phyloP scores from a whole-genome alignment of 2,329 filamentous ascomycete species.

The Stachybotrys chlorohalonatus region DNA sequence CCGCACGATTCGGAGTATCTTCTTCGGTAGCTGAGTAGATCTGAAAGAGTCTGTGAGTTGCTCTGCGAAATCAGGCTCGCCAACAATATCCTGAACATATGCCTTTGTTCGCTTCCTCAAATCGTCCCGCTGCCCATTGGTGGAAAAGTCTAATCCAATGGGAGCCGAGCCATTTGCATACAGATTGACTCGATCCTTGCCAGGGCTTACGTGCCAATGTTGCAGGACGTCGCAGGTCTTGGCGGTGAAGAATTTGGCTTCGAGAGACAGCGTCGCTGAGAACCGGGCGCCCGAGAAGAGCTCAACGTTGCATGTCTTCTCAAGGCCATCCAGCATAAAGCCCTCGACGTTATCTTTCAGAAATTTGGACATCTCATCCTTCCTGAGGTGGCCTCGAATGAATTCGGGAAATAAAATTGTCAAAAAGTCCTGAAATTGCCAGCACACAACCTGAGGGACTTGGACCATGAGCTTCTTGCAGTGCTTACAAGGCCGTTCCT shows the following conservation, averaged over 20 bases:
- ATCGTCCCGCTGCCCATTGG: conserved; percentile 31
- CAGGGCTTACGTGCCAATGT: conserved; percentile 39
- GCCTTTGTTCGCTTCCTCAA: conserved; percentile 35
- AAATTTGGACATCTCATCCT: conserved; percentile 39
- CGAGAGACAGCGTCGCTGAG: conserved; percentile 32
- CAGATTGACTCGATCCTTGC: conserved; percentile 28
- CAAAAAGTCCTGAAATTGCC: conserved; percentile 49
- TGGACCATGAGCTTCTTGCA: conserved; percentile 42
- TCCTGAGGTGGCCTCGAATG: conserved; percentile 40
- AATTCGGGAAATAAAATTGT: conserved; percentile 42
- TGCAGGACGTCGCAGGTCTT: conserved; percentile 36
- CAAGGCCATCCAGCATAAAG: conserved; percentile 31
- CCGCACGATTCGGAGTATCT: conserved; percentile 38
- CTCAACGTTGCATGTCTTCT: conserved; percentile 33
- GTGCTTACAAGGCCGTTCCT: conserved; percentile 45
- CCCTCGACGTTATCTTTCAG: conserved; percentile 37
- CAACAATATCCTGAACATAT: conserved; percentile 38
- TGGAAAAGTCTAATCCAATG: conserved; percentile 39
- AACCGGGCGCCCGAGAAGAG: conserved; percentile 39
- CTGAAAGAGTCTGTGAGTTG: conserved; percentile 39
- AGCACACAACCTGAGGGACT: conserved; percentile 47
- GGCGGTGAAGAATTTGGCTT: conserved; percentile 43
- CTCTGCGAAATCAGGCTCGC: conserved; percentile 37
- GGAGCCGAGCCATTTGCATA: conserved; percentile 34
- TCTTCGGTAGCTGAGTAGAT: conserved; percentile 35